Percentiles rank a stretch among this genome's conserved stretches.
phyloP scores from a whole-genome alignment of 2,329 filamentous ascomycete genomes.

The Verticillium longisporum region DNA sequence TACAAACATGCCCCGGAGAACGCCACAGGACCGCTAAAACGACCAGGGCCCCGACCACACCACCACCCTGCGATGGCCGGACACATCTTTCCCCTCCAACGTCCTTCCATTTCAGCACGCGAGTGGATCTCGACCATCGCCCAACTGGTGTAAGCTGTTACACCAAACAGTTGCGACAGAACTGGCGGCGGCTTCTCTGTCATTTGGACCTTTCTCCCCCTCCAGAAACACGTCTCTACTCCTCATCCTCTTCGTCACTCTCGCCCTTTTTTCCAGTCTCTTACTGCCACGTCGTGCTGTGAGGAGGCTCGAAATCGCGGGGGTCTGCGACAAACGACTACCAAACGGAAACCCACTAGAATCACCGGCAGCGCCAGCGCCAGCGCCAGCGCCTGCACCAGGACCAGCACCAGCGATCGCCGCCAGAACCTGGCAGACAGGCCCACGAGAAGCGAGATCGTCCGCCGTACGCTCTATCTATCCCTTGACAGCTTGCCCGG shows the following conservation, averaged over 20 bases:
- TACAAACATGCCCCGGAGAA: background rate
- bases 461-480: background rate
- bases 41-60: background rate
- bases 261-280: background rate
- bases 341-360: background rate
- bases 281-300: background rate
- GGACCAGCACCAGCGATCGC: background rate
- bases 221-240: background rate
- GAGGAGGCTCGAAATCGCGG: background rate
- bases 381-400: background rate
- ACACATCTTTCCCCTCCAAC: background rate
- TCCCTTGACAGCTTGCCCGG: background rate
- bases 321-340: background rate
- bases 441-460: background rate
- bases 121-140: background rate
- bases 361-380: too few species aligned
- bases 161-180: background rate
- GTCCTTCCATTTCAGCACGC: background rate
- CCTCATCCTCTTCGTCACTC: background rate
- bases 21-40: background rate
- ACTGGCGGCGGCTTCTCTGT: background rate
- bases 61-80: background rate
- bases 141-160: background rate
- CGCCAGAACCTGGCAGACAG: background rate
- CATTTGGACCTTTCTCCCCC: background rate